phyloP scores from a whole-genome alignment of 148 eudicot genomes.

The Rhododendron molle region DNA sequence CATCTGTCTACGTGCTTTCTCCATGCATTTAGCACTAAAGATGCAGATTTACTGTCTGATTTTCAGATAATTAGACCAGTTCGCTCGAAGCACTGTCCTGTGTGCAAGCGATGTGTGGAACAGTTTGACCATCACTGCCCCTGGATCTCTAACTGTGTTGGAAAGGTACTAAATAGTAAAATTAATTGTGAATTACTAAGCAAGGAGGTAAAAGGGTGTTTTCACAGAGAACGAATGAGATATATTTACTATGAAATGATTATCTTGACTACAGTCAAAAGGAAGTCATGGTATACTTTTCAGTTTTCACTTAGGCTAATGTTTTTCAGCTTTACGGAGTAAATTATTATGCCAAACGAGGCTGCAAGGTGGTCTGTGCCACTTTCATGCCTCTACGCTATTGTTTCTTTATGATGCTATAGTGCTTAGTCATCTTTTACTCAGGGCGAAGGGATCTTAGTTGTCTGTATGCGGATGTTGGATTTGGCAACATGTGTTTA shows the following conservation, averaged over 20 bases:
- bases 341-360: background rate
- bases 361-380: background rate
- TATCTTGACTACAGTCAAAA: background rate
- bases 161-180: conserved; percentile 57
- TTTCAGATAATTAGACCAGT: conserved; percentile 62
- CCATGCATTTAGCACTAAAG: background rate
- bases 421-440: background rate
- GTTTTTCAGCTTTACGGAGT: background rate
- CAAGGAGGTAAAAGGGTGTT: background rate
- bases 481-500: background rate
- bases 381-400: background rate
- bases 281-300: background rate
- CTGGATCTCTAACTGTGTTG: conserved; percentile 98
- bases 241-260: background rate
- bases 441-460: background rate
- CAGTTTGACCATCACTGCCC: conserved; percentile 90
- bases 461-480: background rate
- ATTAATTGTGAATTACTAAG: background rate
- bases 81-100: conserved; percentile 85
- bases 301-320: background rate
- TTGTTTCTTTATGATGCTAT: background rate
- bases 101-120: conserved; percentile 72
- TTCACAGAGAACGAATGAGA: background rate
- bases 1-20: background rate
- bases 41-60: conserved; percentile 3